Conservation (phyloP, 768 basidiomycete genomes). For the Dendrothele bispora region DNA sequence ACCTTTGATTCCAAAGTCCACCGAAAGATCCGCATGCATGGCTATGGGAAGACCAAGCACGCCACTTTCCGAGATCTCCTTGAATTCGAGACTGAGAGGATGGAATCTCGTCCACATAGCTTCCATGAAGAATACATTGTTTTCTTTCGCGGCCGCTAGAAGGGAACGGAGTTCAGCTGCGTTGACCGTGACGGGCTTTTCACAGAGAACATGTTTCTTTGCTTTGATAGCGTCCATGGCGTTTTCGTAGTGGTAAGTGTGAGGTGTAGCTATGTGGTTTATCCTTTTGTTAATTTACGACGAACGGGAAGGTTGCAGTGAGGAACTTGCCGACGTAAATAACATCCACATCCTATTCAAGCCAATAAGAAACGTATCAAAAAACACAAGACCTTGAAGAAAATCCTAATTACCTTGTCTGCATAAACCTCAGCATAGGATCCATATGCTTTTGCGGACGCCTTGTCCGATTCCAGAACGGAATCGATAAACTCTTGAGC, state of each 20-base stretch:
- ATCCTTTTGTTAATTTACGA: background rate
- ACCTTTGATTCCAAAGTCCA: slow-evolving; percentile 67
- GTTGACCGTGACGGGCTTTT: slow-evolving; percentile 86
- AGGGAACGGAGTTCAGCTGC: slow-evolving; percentile 74
- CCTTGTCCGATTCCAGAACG: slow-evolving; percentile 47
- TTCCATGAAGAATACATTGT: slow-evolving; percentile 89
- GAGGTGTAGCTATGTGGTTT: slow-evolving; percentile 65
- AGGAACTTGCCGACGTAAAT: slow-evolving; percentile 65
- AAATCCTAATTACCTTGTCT: slow-evolving; percentile 49
- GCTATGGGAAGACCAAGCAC: slow-evolving; percentile 66
- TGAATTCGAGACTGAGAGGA: slow-evolving; percentile 64
- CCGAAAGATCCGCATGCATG: slow-evolving; percentile 77
- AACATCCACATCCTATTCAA: slow-evolving; percentile 63
- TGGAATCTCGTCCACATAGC: slow-evolving; percentile 88
- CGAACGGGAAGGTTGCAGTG: background rate
- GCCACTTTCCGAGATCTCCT: slow-evolving; percentile 61
- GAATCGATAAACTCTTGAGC: slow-evolving; percentile 68
- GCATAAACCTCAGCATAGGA: slow-evolving; percentile 73
- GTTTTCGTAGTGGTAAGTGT: slow-evolving; percentile 80
- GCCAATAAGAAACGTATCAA: background rate
- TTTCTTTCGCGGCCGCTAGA: slow-evolving; percentile 70
- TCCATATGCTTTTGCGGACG: slow-evolving; percentile 68
- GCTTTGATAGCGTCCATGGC: slow-evolving; percentile 74
- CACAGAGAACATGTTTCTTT: slow-evolving; percentile 84
- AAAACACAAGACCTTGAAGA: too few relatives aligned